Base-by-base conservation (phyloP, 306 rosid genomes). In the Psophocarpus tetragonolobus region DNA sequence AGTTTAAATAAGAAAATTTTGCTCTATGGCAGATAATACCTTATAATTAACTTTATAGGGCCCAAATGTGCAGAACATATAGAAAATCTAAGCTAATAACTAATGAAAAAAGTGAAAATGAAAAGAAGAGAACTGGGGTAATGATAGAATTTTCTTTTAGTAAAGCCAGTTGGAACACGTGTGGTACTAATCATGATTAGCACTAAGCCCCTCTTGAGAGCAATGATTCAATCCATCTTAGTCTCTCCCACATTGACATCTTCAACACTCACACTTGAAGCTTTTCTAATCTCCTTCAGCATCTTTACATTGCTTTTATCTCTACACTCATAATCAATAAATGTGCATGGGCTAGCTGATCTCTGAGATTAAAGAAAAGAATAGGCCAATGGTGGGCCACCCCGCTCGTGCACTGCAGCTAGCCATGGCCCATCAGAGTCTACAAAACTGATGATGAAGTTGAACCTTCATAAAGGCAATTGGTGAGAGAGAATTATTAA, bases 101-200 rank as follows among this genome's bases (percentile, higher is more conserved):
- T 29, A 45, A 53, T 57, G 60, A 30, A 67, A 80, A 76, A 76
- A 48, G 73, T 69, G 64, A 24, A 63, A 73, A 60, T 23, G 33
- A 62, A 70, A 76, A 71, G 65, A 38, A 60, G 41, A 58, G 56
- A 69, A 58, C 1, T 53, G 68, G 81, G 68, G 66, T 38, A 58
- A 45, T 23, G 38, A 71, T 35, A 63, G 30, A 54, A 75, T 73
- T 62, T 65, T 84, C 63, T 87, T 69, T 29, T 51, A 23, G 77
- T 26, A 79, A 84, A 83, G 87, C 91, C 93, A 87, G 93, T 88
- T 92, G 98, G 79, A 89, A 87, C 95, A 88, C 92, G 96, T 87
- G 96, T 84, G 91, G 81, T 74, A 54, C 83, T 92, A 89, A 95
- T 95, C 96, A 95, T 95, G 92, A 81, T 92, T 83, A 91, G 91